Base-by-base conservation (phyloP, 2,329 filamentous ascomycete species). In the Talaromyces sp. region DNA sequence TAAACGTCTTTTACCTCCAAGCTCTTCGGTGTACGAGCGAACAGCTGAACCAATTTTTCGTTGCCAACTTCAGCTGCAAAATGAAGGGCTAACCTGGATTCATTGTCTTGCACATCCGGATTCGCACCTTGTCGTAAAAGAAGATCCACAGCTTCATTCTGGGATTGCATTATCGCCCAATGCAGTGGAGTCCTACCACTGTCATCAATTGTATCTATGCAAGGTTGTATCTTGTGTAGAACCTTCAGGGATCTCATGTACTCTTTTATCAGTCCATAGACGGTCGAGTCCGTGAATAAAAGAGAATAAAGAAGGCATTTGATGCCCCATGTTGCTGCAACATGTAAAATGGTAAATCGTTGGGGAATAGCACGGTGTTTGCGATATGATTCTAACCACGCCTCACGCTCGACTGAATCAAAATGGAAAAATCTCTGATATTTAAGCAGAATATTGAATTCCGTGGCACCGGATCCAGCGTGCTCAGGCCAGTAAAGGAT, bases 401-500 rank as follows among this genome's bases (percentile, higher is more conserved):
- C 15, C 35, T 54, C 43, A 39, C 45, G 22, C 17, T 52, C n/a
- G 13, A 21, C 13, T 2, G 15, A 36, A 33, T 8, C 33, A 9
- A 17, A n/a, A 21, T n/a, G 33, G 31, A 52, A 52, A 13, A 52
- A 52, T 2, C 9, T 8, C 3, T 13, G 19, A 52, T 52, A 10
- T 39, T 54, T 37, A 37, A 40, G 31, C 21, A 36, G 11, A 17
- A 62, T 48, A 33, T 17, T 45, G 28, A 62, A 63, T 57, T 63
- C 55, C 21, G 39, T 45, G 45, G 53, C 15, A 5, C 51, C 57
- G 17, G 58, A 43, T 40, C 33, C 36, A 43, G 58, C 60, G 45
- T 63, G 60, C 21, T 62, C 35, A 19, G 60, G 54, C 60, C 55
- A 63, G 53, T 63, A 37, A 45, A 57, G 45, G 3, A 57, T 53